Percentiles rank a stretch among this genome's conserved stretches.
phyloP scores from a whole-genome alignment of 108 stramenopile genomes.

The Cyclostephanos invisitatus region DNA sequence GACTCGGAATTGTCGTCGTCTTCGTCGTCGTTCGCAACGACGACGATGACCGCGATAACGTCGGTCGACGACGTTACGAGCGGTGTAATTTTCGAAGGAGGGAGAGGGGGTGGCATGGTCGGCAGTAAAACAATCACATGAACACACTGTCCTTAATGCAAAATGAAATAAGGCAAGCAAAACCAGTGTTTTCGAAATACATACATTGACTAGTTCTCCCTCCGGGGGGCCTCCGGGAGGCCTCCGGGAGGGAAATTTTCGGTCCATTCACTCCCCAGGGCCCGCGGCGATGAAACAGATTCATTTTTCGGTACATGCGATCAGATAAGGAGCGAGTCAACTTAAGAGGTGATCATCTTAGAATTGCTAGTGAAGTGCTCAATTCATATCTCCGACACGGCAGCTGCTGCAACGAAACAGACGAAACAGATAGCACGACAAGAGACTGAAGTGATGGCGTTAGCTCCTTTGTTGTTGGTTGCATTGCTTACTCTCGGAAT shows the following conservation, averaged over 20 bases:
- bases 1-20: conserved; percentile 4
- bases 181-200: neutral
- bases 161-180: neutral
- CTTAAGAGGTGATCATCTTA: too few relatives aligned
- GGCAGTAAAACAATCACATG: neutral
- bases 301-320: neutral
- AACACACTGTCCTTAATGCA: neutral
- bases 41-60: neutral
- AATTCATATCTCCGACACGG: too few relatives aligned
- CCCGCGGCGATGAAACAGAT: neutral
- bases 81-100: neutral
- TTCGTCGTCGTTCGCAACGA: neutral
- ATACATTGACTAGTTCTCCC: neutral
- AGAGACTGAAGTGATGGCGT: too few relatives aligned
- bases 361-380: too few relatives aligned
- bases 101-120: neutral
- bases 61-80: neutral
- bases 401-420: too few relatives aligned
- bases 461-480: too few relatives aligned
- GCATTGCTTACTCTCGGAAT: too few relatives aligned
- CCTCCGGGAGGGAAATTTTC: too few relatives aligned
- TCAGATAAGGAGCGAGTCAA: neutral
- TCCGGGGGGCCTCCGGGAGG: too few relatives aligned
- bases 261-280: too few relatives aligned
- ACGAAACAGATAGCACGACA: too few relatives aligned